A percentile compares a stretch with the other conserved stretches of the same genome.
These are phyloP conservation scores for Hypseocharis bilobata DNA, from an alignment of 441 rosid species.

Conservation along the genomic window DNA sequence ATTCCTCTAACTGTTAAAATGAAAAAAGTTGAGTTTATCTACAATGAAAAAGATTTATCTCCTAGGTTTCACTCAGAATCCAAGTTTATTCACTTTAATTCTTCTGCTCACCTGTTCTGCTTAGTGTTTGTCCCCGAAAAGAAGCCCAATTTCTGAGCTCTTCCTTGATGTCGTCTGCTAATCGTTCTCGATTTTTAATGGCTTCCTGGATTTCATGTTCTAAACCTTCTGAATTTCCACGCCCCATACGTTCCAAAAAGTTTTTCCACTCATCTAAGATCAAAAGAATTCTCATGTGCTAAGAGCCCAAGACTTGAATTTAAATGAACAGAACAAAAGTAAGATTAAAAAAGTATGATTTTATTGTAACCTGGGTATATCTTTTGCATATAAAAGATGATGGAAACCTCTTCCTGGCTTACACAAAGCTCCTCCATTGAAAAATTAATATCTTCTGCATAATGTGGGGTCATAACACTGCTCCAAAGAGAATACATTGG, in stretches of 20 bases:
- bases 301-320: slow-evolving; percentile 10
- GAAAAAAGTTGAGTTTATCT: slow-evolving; percentile 11
- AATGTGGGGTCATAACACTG: slow-evolving; percentile 92
- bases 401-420: slow-evolving; percentile 65
- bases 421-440: slow-evolving; percentile 66
- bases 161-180: too few species aligned
- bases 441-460: slow-evolving; percentile 70
- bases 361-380: slow-evolving; percentile 68
- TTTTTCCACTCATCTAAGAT: slow-evolving; percentile 83
- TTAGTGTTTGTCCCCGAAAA: slow-evolving; percentile 84
- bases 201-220: slow-evolving; percentile 42
- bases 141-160: slow-evolving; percentile 89
- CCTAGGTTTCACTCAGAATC: slow-evolving; percentile 1
- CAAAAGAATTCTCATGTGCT: slow-evolving; percentile 4
- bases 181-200: too few species aligned
- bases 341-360: slow-evolving; percentile 3
- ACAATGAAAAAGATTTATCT: neutral
- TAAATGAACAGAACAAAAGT: slow-evolving; percentile 11
- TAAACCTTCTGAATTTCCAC: slow-evolving; percentile 39
- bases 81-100: slow-evolving; percentile 7
- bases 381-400: slow-evolving; percentile 69
- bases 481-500: slow-evolving; percentile 21
- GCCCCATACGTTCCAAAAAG: slow-evolving; percentile 82
- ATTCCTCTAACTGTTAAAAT: slow-evolving; percentile 72
- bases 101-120: slow-evolving; percentile 71